These are phyloP conservation scores for Fraxinus anomala DNA, from an alignment of 257 asterid genomes.

Conservation along the genomic window DNA sequence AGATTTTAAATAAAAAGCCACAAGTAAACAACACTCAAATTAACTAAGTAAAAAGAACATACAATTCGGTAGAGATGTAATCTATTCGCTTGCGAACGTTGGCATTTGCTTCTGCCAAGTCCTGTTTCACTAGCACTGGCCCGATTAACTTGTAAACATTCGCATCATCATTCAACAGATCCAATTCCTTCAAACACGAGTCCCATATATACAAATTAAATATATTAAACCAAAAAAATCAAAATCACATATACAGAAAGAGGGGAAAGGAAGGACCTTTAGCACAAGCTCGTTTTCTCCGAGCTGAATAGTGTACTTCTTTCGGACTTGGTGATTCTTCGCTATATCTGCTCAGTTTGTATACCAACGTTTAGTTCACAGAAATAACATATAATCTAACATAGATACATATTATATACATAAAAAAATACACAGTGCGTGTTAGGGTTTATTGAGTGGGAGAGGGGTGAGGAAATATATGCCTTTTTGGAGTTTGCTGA, in stretches of 20 bases:
- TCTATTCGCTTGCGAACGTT: conserved; percentile 94
- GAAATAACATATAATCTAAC: conserved; percentile 9
- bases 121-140: conserved; percentile 95
- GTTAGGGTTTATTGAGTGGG: conserved; percentile 35
- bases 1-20: neutral
- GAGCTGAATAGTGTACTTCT: conserved; percentile 89
- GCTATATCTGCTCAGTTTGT: conserved; percentile 49
- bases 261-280: conserved; percentile 45
- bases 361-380: neutral
- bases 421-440: neutral
- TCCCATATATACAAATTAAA: neutral
- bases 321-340: conserved; percentile 88
- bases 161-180: conserved; percentile 82
- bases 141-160: conserved; percentile 95
- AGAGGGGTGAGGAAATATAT: neutral
- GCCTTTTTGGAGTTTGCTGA: conserved; percentile 80
- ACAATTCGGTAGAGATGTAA: conserved; percentile 90
- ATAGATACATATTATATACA: neutral
- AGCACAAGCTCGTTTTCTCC: conserved; percentile 98
- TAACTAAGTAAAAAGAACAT: conserved; percentile 32
- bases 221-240: neutral
- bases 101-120: conserved; percentile 94
- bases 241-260: neutral
- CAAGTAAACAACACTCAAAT: conserved; percentile 7
- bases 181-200: conserved; percentile 64